Evolutionary conservation across 2,329 filamentous ascomycete species (phyloP).

Genomic region (Diaporthe longicolla): DNA sequence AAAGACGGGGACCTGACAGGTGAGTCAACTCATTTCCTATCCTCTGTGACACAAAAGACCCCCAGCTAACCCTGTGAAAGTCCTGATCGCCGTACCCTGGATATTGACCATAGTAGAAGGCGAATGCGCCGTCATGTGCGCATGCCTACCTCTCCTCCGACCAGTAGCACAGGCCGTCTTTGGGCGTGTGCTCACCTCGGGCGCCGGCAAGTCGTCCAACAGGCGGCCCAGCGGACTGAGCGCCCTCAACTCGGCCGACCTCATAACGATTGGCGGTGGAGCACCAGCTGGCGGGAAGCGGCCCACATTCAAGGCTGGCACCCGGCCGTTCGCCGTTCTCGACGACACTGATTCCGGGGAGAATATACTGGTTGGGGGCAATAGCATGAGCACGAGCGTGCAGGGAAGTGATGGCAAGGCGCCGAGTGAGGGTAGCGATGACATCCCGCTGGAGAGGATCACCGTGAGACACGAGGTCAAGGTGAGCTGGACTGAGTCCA

Average conservation of each 20-base stretch:
- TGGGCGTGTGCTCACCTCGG: slow-evolving; percentile 15
- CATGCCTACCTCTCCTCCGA: slow-evolving; percentile 14
- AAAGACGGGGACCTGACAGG: slow-evolving; percentile 20
- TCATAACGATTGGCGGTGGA: slow-evolving; percentile 8
- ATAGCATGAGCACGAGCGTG: not conserved
- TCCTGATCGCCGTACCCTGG: slow-evolving; percentile 13
- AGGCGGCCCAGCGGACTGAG: slow-evolving; percentile 10
- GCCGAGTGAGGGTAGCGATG: slow-evolving; percentile 22
- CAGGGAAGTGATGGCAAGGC: slow-evolving; percentile 19
- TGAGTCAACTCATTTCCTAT: not conserved
- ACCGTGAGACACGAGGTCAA: slow-evolving; percentile 15
- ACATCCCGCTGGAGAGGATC: slow-evolving; percentile 10
- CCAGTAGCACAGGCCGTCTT: slow-evolving; percentile 4
- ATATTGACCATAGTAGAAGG: not conserved
- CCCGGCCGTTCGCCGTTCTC: slow-evolving; percentile 5
- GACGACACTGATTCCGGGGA: slow-evolving; percentile 22
- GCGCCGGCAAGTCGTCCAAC: slow-evolving; percentile 25
- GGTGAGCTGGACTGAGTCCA: slow-evolving; percentile 23
- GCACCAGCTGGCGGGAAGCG: not conserved
- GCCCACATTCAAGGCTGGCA: not conserved
- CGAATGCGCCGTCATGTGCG: not conserved
- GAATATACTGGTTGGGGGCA: not conserved
- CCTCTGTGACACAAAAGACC: no score
- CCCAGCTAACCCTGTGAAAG: not conserved
- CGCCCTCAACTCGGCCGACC: not conserved